phyloP scores from a whole-genome alignment of 2,329 filamentous ascomycete genomes.

The Arthrinium puccinioides region DNA sequence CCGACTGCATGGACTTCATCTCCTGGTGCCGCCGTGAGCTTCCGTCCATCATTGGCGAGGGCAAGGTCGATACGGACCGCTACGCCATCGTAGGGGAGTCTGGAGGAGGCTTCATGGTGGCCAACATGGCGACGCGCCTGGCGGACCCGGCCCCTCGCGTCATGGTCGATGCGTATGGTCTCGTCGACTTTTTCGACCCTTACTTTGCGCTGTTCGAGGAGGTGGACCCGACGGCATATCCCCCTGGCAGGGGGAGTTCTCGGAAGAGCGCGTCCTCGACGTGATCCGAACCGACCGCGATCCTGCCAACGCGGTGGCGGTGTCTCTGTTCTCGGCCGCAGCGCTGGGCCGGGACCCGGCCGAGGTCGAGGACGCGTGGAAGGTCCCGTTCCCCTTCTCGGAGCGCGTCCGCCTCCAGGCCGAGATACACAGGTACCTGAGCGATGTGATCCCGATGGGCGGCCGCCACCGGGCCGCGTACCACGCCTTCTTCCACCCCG shows the following conservation, averaged over 20 bases:
- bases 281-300: not conserved
- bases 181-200: constrained; percentile 1
- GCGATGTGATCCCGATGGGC: not conserved
- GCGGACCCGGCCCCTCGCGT: not conserved
- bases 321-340: not conserved
- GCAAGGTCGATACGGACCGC: not conserved
- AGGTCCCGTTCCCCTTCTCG: not conserved
- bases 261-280: not conserved
- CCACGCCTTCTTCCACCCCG: not conserved
- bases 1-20: constrained; percentile 1
- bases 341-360: not conserved
- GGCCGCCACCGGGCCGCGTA: not conserved
- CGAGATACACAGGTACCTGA: constrained; percentile 1
- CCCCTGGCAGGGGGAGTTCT: not conserved
- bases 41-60: not conserved
- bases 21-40: constrained; percentile 1
- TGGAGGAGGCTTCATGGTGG: not conserved
- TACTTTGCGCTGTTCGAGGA: not conserved
- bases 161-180: not conserved
- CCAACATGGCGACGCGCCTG: constrained; percentile 1
- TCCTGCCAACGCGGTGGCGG: not conserved
- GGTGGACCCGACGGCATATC: not conserved
- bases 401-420: constrained; percentile 1
- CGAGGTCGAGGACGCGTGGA: not conserved
- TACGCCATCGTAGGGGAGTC: constrained; percentile 1